Conservation (phyloP, 148 eudicot species). For the Chenopodium formosanum region DNA sequence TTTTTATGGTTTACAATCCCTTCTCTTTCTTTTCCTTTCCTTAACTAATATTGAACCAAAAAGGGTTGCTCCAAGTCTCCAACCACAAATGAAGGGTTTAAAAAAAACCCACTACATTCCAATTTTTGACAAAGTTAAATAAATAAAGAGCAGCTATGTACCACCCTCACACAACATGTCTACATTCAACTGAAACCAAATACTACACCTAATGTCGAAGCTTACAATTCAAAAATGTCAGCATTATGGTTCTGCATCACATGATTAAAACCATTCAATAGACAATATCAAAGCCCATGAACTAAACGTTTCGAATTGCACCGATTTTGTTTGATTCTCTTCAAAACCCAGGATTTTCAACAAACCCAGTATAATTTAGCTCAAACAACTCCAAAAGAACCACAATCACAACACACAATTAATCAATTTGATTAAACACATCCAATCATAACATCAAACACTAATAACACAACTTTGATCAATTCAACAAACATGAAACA, state of each 20-base stretch:
- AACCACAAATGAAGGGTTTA: too few species aligned
- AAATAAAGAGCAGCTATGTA: too few species aligned
- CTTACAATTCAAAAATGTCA: not conserved
- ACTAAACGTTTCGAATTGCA: not conserved
- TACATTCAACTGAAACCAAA: not conserved
- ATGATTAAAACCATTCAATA: not conserved
- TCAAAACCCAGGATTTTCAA: not conserved
- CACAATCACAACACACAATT: not conserved
- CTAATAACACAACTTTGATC: not conserved
- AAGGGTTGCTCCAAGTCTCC: too few species aligned
- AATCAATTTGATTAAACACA: not conserved
- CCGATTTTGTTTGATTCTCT: not conserved
- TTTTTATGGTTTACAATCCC: too few species aligned
- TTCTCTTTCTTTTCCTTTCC: too few species aligned
- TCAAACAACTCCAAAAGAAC: not conserved
- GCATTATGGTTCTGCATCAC: not conserved
- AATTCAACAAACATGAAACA: not conserved
- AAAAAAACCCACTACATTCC: too few species aligned
- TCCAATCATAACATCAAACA: not conserved
- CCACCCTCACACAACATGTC: not conserved
- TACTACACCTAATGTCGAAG: not conserved
- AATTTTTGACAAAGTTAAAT: too few species aligned
- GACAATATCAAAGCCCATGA: not conserved
- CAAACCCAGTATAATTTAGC: not conserved
- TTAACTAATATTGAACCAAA: too few species aligned